Conservation (phyloP, 176 grass and related monocot species). For the Pontederia paniculata region DNA sequence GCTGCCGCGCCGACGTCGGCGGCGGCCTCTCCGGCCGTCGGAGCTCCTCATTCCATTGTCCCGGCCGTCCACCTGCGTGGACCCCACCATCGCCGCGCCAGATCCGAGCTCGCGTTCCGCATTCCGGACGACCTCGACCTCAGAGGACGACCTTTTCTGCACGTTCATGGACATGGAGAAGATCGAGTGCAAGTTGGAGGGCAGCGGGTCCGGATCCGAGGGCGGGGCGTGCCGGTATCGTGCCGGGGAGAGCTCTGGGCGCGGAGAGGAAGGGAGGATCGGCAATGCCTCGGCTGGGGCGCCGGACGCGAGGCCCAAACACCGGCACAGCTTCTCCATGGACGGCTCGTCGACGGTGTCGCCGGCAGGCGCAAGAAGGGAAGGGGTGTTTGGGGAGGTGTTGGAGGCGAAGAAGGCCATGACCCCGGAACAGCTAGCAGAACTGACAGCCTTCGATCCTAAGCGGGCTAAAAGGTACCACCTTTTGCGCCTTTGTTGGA, state of each 20-base stretch:
- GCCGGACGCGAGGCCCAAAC: slow-evolving; percentile 52
- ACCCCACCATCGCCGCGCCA: slow-evolving; percentile 78
- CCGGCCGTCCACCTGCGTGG: slow-evolving; percentile 20
- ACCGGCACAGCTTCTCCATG: slow-evolving; percentile 84
- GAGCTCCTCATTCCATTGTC: not conserved
- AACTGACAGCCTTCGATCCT: slow-evolving; percentile 67
- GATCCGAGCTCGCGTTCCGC: slow-evolving; percentile 95
- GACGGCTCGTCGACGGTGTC: slow-evolving; percentile 66
- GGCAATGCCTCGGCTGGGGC: not conserved
- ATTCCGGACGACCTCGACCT: slow-evolving; percentile 64
- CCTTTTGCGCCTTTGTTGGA: not conserved
- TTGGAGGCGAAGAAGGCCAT: slow-evolving; percentile 97
- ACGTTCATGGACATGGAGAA: slow-evolving; percentile 99
- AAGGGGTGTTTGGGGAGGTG: slow-evolving; percentile 53
- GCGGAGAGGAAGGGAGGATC: slow-evolving; percentile 10
- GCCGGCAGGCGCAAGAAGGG: slow-evolving; percentile 17
- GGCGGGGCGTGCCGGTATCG: slow-evolving; percentile 33
- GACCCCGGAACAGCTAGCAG: slow-evolving; percentile 62
- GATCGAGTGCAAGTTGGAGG: slow-evolving; percentile 48
- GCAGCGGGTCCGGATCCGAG: slow-evolving; percentile 32
- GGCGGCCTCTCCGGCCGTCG: not conserved
- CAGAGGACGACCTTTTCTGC: slow-evolving; percentile 87
- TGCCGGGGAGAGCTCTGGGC: slow-evolving; percentile 42
- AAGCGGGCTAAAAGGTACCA: slow-evolving; percentile 90
- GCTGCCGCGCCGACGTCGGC: not conserved